phyloP scores from a whole-genome alignment of 1,284 basidiomycete species.

The Bondarzewia mesenterica region DNA sequence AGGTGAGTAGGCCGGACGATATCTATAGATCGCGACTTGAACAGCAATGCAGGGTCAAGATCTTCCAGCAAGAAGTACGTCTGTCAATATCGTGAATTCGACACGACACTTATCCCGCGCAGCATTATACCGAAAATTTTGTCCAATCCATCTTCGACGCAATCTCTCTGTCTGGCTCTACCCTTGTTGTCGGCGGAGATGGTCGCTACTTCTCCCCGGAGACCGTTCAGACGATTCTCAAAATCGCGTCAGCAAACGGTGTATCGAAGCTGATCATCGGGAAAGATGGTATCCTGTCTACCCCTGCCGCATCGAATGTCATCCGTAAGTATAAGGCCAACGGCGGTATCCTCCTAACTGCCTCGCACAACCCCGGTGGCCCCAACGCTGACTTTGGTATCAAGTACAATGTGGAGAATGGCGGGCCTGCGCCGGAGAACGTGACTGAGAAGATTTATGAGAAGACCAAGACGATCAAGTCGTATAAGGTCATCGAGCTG shows the following conservation, averaged over 20 bases:
- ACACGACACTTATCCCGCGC: constrained; percentile 13
- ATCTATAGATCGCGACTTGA: background rate
- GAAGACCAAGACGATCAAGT: constrained; percentile 79
- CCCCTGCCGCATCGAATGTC: constrained; percentile 92
- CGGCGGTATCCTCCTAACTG: constrained; percentile 97
- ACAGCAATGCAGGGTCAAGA: constrained; percentile 63
- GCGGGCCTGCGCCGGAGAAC: constrained; percentile 92
- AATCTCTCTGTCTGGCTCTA: constrained; percentile 76
- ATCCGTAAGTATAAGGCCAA: constrained; percentile 95
- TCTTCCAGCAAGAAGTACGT: constrained; percentile 82
- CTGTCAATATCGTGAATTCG: constrained; percentile 10
- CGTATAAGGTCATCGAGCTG: constrained; percentile 82
- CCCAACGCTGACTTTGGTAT: constrained; percentile 98
- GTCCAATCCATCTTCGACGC: constrained; percentile 92
- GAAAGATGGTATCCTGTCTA: constrained; percentile 88
- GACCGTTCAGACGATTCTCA: constrained; percentile 85
- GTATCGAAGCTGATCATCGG: constrained; percentile 87
- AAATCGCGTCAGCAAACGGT: constrained; percentile 87
- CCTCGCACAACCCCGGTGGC: constrained; percentile 96
- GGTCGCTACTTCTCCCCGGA: constrained; percentile 92
- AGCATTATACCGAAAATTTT: constrained; percentile 99
- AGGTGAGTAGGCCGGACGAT: constrained; percentile 39
- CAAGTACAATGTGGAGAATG: constrained; percentile 98
- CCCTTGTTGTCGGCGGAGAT: constrained; percentile 94
- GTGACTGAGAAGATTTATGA: constrained; percentile 94